Base-by-base conservation (phyloP, 208 protist genomes). In the Histomonas meleagridis region DNA sequence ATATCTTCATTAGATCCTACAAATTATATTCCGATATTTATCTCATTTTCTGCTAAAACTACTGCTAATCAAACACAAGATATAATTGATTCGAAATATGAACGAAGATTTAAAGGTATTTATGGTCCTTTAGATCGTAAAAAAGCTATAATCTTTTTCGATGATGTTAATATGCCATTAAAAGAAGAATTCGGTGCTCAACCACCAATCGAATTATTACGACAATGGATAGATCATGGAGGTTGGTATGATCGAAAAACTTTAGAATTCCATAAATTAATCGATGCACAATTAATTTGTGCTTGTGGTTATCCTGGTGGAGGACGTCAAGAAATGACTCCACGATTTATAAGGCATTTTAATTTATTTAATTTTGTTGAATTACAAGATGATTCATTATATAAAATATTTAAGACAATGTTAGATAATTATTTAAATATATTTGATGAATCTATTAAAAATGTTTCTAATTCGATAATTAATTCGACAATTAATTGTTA, bases 111-210 rank as follows among this genome's bases (percentile, higher is more conserved):
- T 49, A 97, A 97, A 93, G 91, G 92, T 65, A 92, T 93, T 23
- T 99, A 97, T 95, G 98, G 97, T 62, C 97, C 98, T 12, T 97
- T 97, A 48, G 92, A 97, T n/a, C 98, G 98, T 92, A 97, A 98
- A 94, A 96, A 96, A 92, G 97, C 98, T 92, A 95, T 98, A 38
- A 95, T 99, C 55, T 96, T 99, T 53, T 95, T 99, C 65, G 98
- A 99, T 94, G 98, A 99, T 93, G 95, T 99, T 92, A 99, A 99
- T 94, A 99, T 99, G 98, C 98, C 98, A 1, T 93, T 95, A 78
- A 96, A 96, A 91, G 98, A 99, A 94, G 94, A 97, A 93, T 99
- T 98, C 94, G 97, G 97, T 49, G 97, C 98, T n/a, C 98, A 99
- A 94, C 97, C 97, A 46, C 97, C 98, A 28, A 98, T 99, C 93